Conservation (phyloP, 805 yeast species). For the Wickerhamia fluorescens region DNA sequence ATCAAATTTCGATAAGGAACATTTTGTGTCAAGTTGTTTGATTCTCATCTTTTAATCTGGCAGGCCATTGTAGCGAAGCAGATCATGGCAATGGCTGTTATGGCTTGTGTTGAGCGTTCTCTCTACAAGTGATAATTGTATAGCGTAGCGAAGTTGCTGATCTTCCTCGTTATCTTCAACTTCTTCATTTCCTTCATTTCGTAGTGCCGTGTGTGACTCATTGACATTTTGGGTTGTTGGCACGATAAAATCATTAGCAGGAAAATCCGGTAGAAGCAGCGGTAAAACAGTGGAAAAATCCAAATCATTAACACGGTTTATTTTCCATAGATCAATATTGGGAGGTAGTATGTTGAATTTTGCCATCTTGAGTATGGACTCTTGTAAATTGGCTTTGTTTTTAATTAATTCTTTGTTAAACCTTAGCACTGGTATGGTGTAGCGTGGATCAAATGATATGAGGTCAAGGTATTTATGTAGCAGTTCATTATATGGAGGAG, state of each 20-base stretch:
- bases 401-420: constrained; percentile 15
- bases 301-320: constrained; percentile 17
- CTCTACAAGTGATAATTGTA: too few species aligned
- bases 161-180: constrained; percentile 3
- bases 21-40: not conserved
- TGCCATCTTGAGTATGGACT: constrained; percentile 13
- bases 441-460: constrained; percentile 18
- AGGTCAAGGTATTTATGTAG: constrained; percentile 16
- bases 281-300: constrained; percentile 15
- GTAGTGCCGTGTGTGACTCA: too few species aligned
- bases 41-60: not conserved
- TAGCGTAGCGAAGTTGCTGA: too few species aligned
- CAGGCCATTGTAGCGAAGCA: constrained; percentile 1
- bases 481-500: constrained; percentile 15
- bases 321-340: constrained; percentile 13
- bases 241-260: too few species aligned
- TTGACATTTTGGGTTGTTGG: too few species aligned
- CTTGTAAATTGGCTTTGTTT: constrained; percentile 10
- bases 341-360: constrained; percentile 12
- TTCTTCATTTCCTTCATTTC: constrained; percentile 1
- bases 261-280: constrained; percentile 8
- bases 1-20: too few species aligned
- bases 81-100: constrained; percentile 1
- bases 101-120: not conserved
- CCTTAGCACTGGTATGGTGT: constrained; percentile 14